phyloP scores from a whole-genome alignment of 169 alveolate species.

The Neospora caninum region DNA sequence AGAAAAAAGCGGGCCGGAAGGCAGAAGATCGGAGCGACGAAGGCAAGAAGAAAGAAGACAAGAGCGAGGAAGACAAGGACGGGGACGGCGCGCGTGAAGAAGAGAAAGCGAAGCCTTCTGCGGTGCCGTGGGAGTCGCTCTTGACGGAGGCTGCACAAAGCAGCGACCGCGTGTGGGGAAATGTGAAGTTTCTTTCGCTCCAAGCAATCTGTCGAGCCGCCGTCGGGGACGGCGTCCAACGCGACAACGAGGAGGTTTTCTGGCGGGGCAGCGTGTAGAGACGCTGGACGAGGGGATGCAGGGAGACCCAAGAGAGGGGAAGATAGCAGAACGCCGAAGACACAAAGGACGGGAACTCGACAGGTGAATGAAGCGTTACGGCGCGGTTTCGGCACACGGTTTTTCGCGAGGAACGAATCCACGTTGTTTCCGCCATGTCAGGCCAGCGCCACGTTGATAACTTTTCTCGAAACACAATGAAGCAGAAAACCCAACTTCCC shows the following conservation, averaged over 20 bases:
- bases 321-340: no score
- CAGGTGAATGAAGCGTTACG: no score
- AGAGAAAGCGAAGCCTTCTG: background rate
- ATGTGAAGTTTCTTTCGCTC: background rate
- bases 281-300: no score
- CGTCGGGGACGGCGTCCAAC: background rate
- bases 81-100: background rate
- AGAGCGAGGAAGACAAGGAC: background rate
- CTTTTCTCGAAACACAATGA: no score
- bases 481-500: no score
- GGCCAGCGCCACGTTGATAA: no score
- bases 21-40: background rate
- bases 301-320: no score
- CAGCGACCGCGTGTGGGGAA: background rate
- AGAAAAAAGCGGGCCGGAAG: background rate
- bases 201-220: background rate
- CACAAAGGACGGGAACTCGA: no score
- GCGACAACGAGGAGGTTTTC: background rate
- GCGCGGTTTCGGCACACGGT: no score
- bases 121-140: background rate
- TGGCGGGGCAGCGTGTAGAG: background rate
- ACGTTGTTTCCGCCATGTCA: no score
- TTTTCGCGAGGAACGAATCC: no score
- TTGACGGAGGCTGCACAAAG: background rate
- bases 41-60: background rate